Evolutionary conservation across 2,329 filamentous ascomycete genomes (phyloP).

Genomic region (Verticillium nubilum): DNA sequence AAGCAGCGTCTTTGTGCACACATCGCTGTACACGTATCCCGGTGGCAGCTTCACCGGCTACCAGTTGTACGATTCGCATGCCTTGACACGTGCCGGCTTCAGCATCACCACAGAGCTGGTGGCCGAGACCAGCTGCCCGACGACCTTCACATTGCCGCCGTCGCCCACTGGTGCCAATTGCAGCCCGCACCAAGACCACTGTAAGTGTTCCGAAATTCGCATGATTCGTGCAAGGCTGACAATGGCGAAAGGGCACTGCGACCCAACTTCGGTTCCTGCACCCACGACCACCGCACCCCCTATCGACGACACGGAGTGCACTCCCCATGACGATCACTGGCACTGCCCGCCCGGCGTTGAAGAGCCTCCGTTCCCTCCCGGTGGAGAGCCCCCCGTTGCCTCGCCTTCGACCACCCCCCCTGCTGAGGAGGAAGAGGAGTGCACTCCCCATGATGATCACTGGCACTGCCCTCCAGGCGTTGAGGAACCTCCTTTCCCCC

Average conservation of each 20-base stretch:
- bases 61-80: slow-evolving; percentile 14
- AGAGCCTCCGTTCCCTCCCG: neutral
- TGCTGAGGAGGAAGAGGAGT: neutral
- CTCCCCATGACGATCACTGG: slow-evolving; percentile 1
- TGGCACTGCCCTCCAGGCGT: slow-evolving; percentile 14
- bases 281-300: slow-evolving; percentile 8
- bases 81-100: slow-evolving; percentile 15
- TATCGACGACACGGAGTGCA: neutral
- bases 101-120: slow-evolving; percentile 11
- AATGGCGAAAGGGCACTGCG: slow-evolving; percentile 9
- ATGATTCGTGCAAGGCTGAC: neutral
- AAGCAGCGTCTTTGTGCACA: slow-evolving; percentile 12
- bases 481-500: neutral
- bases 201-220: neutral
- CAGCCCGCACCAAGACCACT: slow-evolving; percentile 2
- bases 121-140: slow-evolving; percentile 4
- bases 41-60: slow-evolving; percentile 15
- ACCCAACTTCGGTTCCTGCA: slow-evolving; percentile 9
- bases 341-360: slow-evolving; percentile 7
- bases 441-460: slow-evolving; percentile 1
- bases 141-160: neutral
- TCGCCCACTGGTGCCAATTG: slow-evolving; percentile 2
- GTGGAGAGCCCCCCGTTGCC: neutral
- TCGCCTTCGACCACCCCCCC: neutral
- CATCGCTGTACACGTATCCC: slow-evolving; percentile 6